phyloP scores from a whole-genome alignment of 2,329 filamentous ascomycete species.

The Tolypocladium sp. region DNA sequence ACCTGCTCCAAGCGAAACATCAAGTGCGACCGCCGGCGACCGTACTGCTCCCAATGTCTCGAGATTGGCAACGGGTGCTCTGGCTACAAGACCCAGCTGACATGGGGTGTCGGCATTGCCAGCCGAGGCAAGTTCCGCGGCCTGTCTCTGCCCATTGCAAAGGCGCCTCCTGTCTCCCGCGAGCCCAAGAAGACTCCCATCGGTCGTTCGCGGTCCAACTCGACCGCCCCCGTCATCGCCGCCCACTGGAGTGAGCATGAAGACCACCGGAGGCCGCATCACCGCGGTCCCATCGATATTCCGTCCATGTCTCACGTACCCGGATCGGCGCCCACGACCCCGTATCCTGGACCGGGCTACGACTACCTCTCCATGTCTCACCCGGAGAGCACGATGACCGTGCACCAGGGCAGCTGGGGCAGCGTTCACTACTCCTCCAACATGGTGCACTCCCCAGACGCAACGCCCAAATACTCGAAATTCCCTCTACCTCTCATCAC shows the following conservation, averaged over 20 bases:
- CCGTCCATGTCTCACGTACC: conserved; percentile 18
- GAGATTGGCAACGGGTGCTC: conserved; percentile 88
- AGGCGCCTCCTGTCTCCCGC: conserved; percentile 44
- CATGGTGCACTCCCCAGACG: conserved; percentile 22
- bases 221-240: conserved; percentile 24
- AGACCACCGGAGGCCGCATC: conserved; percentile 16
- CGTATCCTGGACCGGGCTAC: conserved; percentile 25
- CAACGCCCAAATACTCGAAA: conserved; percentile 32
- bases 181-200: conserved; percentile 37
- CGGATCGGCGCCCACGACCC: conserved; percentile 36
- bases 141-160: conserved; percentile 64
- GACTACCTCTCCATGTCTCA: conserved; percentile 45
- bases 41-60: conserved; percentile 91
- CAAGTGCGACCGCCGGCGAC: conserved; percentile 83
- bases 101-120: conserved; percentile 92
- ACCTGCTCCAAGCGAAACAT: conserved; percentile 75
- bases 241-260: conserved; percentile 21
- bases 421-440: conserved; percentile 37
- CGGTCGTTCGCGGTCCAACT: conserved; percentile 35
- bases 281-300: conserved; percentile 26
- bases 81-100: conserved; percentile 93
- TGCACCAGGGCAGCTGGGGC: conserved; percentile 35
- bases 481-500: conserved; percentile 36
- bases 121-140: conserved; percentile 91
- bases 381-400: conserved; percentile 29